These are phyloP conservation scores for Starmerella floricola DNA, from an alignment of 805 yeast species.

Conservation along the genomic window DNA sequence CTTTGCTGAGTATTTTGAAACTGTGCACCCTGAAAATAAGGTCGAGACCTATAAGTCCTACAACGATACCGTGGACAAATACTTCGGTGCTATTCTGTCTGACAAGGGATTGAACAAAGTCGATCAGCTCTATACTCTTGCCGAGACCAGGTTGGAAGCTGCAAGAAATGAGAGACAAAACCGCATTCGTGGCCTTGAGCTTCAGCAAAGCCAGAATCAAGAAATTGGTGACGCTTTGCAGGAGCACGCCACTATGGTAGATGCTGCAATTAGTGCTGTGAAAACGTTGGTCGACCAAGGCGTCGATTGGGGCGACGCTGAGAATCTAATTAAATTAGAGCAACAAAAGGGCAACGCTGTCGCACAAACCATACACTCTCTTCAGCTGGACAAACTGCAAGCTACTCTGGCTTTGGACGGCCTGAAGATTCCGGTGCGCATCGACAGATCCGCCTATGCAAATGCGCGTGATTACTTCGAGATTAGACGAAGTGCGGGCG, in stretches of 20 bases:
- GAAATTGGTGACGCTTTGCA: constrained; percentile 65
- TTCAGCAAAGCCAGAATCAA: constrained; percentile 51
- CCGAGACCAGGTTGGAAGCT: constrained; percentile 57
- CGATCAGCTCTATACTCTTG: constrained; percentile 46
- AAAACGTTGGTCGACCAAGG: constrained; percentile 60
- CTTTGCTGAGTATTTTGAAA: constrained; percentile 27
- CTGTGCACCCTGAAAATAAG: constrained; percentile 27
- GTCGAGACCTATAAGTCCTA: constrained; percentile 43
- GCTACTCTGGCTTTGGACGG: constrained; percentile 46
- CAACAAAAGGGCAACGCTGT: constrained; percentile 50
- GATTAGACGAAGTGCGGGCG: constrained; percentile 58
- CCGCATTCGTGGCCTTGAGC: constrained; percentile 53
- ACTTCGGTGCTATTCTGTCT: constrained; percentile 75
- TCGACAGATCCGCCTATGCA: constrained; percentile 68
- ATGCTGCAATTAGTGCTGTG: constrained; percentile 56
- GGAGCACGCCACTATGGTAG: constrained; percentile 55
- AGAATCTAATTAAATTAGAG: constrained; percentile 57
- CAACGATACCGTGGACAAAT: constrained; percentile 68
- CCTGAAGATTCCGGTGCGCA: constrained; percentile 53
- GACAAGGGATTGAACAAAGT: constrained; percentile 61
- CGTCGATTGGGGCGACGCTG: constrained; percentile 91
- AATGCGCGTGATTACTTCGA: constrained; percentile 76
- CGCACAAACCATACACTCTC: constrained; percentile 51
- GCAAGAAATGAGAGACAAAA: constrained; percentile 63
- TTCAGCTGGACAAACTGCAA: constrained; percentile 57